Evolutionary conservation across 768 basidiomycete species (phyloP).

Genomic region (Pleurotus cornucopiae): DNA sequence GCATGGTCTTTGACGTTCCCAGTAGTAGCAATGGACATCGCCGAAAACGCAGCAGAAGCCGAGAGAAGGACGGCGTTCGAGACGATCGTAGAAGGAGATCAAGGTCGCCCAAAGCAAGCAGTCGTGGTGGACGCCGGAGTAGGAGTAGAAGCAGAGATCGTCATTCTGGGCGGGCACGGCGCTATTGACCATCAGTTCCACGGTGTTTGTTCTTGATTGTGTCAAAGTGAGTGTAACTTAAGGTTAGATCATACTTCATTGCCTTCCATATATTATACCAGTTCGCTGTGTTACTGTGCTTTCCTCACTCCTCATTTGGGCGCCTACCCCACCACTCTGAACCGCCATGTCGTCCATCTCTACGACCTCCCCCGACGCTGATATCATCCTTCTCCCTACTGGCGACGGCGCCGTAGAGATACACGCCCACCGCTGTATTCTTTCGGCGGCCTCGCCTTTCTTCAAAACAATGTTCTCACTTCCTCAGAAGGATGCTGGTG

Average conservation of each 20-base stretch:
- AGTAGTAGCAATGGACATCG: slow-evolving; percentile 31
- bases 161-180: slow-evolving; percentile 9
- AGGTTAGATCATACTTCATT: not conserved
- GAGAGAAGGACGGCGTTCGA: slow-evolving; percentile 25
- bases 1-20: slow-evolving; percentile 85
- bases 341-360: slow-evolving; percentile 8
- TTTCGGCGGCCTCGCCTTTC: slow-evolving; percentile 62
- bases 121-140: slow-evolving; percentile 18
- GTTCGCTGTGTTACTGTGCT: not conserved
- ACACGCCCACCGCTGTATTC: slow-evolving; percentile 56
- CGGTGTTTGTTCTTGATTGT: slow-evolving; percentile 2
- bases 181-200: not conserved
- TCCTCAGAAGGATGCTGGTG: slow-evolving; percentile 38
- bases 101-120: slow-evolving; percentile 25
- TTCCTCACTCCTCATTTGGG: not conserved
- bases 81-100: slow-evolving; percentile 32
- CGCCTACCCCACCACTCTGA: not conserved
- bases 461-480: slow-evolving; percentile 67
- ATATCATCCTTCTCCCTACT: slow-evolving; percentile 46
- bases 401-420: slow-evolving; percentile 43
- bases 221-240: slow-evolving; percentile 3
- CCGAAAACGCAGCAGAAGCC: slow-evolving; percentile 50
- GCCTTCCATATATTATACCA: not conserved
- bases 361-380: slow-evolving; percentile 38
- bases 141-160: slow-evolving; percentile 25